Conservation (phyloP, 768 basidiomycete genomes). For the Pulveroboletus sp. region DNA sequence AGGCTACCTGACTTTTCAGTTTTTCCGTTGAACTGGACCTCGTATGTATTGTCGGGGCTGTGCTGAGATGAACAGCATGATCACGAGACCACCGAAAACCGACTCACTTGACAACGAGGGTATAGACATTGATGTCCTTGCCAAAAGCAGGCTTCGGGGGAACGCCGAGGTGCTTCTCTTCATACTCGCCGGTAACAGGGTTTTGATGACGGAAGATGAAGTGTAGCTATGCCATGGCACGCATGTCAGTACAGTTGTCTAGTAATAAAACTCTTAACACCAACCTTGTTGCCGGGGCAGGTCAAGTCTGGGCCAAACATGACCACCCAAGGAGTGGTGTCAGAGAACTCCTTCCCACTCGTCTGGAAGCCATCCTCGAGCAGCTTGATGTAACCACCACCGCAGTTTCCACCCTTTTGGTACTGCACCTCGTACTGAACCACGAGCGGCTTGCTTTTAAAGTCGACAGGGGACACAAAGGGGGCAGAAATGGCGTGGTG, state of each 20-base stretch:
- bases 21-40: conserved; percentile 87
- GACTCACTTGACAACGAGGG: conserved; percentile 83
- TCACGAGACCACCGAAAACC: background rate
- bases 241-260: background rate
- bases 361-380: conserved; percentile 93
- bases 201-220: conserved; percentile 99
- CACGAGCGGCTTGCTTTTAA: conserved; percentile 80
- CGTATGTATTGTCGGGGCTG: conserved; percentile 91
- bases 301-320: conserved; percentile 98
- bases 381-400: conserved; percentile 98
- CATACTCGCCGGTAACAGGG: conserved; percentile 86
- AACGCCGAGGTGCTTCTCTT: conserved; percentile 91
- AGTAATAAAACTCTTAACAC: background rate
- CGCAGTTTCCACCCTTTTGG: conserved; percentile 98
- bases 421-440: conserved; percentile 99
- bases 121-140: conserved; percentile 92
- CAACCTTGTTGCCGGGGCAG: conserved; percentile 85
- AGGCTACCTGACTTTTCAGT: conserved; percentile 74
- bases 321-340: conserved; percentile 90
- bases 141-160: conserved; percentile 83
- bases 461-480: conserved; percentile 72
- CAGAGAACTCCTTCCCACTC: conserved; percentile 87
- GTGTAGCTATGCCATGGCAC: conserved; percentile 59
- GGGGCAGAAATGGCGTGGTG: conserved; percentile 98
- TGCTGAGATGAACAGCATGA: conserved; percentile 1